These are phyloP conservation scores for Saccharum spontaneum DNA, from an alignment of 176 grass and related monocot genomes.

Conservation along the genomic window DNA sequence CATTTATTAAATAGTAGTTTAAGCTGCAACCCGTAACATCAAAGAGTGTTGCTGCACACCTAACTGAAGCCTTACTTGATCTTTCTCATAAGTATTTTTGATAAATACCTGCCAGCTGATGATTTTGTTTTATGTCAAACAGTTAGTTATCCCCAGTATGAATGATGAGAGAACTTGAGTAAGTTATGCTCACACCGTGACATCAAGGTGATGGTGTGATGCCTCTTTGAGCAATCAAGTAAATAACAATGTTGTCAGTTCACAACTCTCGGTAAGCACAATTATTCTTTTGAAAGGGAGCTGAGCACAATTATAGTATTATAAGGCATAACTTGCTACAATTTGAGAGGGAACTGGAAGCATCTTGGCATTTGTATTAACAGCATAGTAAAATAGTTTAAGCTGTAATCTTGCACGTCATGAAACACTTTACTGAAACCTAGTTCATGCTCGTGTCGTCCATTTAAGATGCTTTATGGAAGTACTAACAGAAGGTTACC, in stretches of 20 bases:
- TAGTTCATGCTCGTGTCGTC: conserved; percentile 2
- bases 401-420: background rate
- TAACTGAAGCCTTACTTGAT: background rate
- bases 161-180: conserved; percentile 23
- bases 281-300: background rate
- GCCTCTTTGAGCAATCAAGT: background rate
- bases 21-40: background rate
- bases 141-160: background rate
- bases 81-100: background rate
- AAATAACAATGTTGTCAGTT: conserved; percentile 11
- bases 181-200: conserved; percentile 11
- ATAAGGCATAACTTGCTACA: background rate
- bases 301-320: background rate
- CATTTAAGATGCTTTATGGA: background rate
- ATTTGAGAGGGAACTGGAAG: background rate
- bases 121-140: conserved; percentile 5
- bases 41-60: background rate
- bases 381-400: background rate
- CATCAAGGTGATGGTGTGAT: background rate
- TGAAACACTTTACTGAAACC: conserved; percentile 7
- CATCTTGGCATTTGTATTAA: background rate
- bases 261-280: background rate
- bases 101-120: background rate
- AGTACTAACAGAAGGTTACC: background rate
- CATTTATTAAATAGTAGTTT: background rate